Conservation (phyloP, 2,329 filamentous ascomycete genomes). For the Pseudogymnoascus sp. region DNA sequence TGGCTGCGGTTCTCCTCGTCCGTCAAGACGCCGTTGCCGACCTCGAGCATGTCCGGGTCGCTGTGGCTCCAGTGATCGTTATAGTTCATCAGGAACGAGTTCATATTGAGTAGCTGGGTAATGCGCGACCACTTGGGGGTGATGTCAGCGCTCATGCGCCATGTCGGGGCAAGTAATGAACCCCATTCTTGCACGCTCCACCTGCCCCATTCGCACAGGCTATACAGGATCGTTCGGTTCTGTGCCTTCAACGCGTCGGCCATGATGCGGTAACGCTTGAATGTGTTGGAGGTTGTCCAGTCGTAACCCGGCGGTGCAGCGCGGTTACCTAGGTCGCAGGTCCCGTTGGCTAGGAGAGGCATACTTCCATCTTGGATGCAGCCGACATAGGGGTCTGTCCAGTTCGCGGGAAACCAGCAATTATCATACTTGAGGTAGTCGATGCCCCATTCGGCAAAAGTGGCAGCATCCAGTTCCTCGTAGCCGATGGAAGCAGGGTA, state of each 20-base stretch:
- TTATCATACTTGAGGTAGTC: conserved; percentile 56
- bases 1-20: conserved; percentile 13
- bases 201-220: conserved; percentile 47
- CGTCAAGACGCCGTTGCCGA: conserved; percentile 20
- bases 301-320: conserved; percentile 41
- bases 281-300: conserved; percentile 40
- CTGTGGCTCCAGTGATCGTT: conserved; percentile 33
- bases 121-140: conserved; percentile 29
- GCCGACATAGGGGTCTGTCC: conserved; percentile 31
- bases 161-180: conserved; percentile 40
- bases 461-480: conserved; percentile 50
- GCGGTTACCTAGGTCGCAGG: conserved; percentile 27
- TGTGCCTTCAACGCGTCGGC: conserved; percentile 41
- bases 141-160: conserved; percentile 40
- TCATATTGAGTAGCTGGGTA: conserved; percentile 31
- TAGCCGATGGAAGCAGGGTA: conserved; percentile 50
- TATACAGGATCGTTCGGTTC: conserved; percentile 41
- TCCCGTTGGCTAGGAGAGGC: conserved; percentile 32
- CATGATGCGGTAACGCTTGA: conserved; percentile 42
- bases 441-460: conserved; percentile 51
- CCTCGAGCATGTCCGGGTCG: conserved; percentile 20
- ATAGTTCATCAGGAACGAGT: conserved; percentile 29
- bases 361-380: conserved; percentile 34
- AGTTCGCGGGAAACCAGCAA: conserved; percentile 37
- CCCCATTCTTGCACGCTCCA: conserved; percentile 45